These are phyloP conservation scores for Ceratobasidium theobromae DNA, from an alignment of 1,284 basidiomycete genomes.

Conservation along the genomic window DNA sequence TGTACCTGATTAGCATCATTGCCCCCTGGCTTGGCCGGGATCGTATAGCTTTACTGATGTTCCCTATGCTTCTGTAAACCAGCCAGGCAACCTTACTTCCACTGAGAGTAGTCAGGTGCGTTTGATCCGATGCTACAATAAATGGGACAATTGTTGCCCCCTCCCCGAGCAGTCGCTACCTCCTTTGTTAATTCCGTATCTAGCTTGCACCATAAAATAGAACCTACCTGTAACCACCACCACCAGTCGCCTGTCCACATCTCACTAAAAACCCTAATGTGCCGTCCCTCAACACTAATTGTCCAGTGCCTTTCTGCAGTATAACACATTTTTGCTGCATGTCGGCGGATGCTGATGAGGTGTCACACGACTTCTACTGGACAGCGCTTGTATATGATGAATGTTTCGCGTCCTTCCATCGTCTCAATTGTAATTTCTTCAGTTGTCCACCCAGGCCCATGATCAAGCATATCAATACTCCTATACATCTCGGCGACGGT, in stretches of 20 bases:
- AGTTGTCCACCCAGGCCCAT: too few relatives aligned
- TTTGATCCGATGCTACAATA: conserved; percentile 33
- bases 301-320: too few relatives aligned
- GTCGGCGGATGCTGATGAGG: too few relatives aligned
- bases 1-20: conserved; percentile 23
- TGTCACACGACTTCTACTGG: too few relatives aligned
- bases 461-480: too few relatives aligned
- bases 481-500: too few relatives aligned
- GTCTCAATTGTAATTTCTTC: too few relatives aligned
- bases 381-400: too few relatives aligned
- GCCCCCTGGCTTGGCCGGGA: not conserved
- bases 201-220: too few relatives aligned
- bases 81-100: conserved; percentile 31
- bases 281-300: not conserved
- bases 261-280: not conserved
- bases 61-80: conserved; percentile 33
- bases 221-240: conserved; percentile 32
- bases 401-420: too few relatives aligned
- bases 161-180: too few relatives aligned
- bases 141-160: conserved; percentile 30
- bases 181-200: not conserved
- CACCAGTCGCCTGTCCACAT: not conserved
- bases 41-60: conserved; percentile 29
- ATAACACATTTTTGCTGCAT: too few relatives aligned
- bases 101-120: conserved; percentile 22